Evolutionary conservation across 352 stramenopile genomes (phyloP).

Genomic region (Phytophthora podocarpi): DNA sequence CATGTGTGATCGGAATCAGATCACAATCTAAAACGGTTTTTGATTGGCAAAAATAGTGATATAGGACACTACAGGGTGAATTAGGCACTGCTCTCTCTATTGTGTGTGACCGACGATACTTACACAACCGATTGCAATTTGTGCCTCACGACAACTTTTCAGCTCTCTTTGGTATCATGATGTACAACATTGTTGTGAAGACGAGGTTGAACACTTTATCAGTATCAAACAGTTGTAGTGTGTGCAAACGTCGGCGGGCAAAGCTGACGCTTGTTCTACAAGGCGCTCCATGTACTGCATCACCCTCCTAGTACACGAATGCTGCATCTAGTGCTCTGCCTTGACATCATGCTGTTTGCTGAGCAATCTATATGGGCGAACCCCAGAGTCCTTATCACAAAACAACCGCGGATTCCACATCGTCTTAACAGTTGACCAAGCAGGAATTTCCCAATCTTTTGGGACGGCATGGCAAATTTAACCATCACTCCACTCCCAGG

Average conservation of each 20-base stretch:
- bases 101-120: not conserved
- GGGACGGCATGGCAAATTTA: not conserved
- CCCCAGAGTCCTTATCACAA: not conserved
- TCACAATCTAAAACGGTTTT: not conserved
- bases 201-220: not conserved
- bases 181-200: not conserved
- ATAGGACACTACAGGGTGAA: too few relatives aligned
- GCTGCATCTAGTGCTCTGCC: not conserved
- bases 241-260: too few relatives aligned
- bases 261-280: not conserved
- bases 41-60: not conserved
- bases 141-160: not conserved
- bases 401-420: not conserved
- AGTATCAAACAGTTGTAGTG: not conserved
- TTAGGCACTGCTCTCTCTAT: too few relatives aligned
- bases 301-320: not conserved
- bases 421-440: not conserved
- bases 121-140: not conserved
- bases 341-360: conserved; percentile 1
- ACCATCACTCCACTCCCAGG: not conserved
- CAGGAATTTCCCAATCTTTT: not conserved
- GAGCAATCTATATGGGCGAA: not conserved
- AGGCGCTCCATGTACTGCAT: not conserved
- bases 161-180: not conserved
- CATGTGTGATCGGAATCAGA: not conserved